A percentile compares a stretch with the other conserved stretches of the same genome.
phyloP scores from a whole-genome alignment of 371 early-diverging fungal genomes.

The Saksenaea vasiformis region DNA sequence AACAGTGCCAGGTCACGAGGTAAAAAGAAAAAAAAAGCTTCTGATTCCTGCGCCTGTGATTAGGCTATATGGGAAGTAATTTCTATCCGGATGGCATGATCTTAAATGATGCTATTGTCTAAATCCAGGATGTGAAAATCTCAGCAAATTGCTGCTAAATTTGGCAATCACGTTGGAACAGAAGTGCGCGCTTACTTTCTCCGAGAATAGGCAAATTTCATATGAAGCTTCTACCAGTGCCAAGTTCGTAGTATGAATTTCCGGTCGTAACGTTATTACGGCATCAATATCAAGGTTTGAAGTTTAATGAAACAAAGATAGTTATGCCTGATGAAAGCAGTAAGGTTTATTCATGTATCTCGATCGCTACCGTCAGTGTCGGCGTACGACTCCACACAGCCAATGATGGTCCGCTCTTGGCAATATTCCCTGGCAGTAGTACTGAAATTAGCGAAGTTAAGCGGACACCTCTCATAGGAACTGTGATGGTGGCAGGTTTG shows the following conservation, averaged over 20 bases:
- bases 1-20: neutral
- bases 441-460: slow-evolving; percentile 66
- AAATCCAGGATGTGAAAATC: slow-evolving; percentile 88
- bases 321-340: slow-evolving; percentile 63
- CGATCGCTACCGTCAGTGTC: too few relatives aligned
- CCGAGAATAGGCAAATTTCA: slow-evolving; percentile 75
- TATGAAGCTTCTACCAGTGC: neutral
- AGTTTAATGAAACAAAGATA: slow-evolving; percentile 80
- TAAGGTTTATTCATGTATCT: too few relatives aligned
- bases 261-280: slow-evolving; percentile 81
- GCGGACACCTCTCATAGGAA: slow-evolving; percentile 61
- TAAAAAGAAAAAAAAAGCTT: neutral
- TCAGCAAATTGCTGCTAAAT: slow-evolving; percentile 69
- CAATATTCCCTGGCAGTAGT: slow-evolving; percentile 56
- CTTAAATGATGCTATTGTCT: slow-evolving; percentile 68
- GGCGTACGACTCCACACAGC: slow-evolving; percentile 71
- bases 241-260: neutral
- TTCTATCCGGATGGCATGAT: slow-evolving; percentile 95
- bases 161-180: slow-evolving; percentile 71
- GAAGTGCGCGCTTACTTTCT: slow-evolving; percentile 72
- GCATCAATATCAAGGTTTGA: slow-evolving; percentile 81
- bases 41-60: neutral
- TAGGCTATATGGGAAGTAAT: slow-evolving; percentile 62
- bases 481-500: slow-evolving; percentile 58
- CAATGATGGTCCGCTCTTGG: slow-evolving; percentile 77